phyloP scores from a whole-genome alignment of 768 basidiomycete genomes.

The Pulveroboletus sp. region DNA sequence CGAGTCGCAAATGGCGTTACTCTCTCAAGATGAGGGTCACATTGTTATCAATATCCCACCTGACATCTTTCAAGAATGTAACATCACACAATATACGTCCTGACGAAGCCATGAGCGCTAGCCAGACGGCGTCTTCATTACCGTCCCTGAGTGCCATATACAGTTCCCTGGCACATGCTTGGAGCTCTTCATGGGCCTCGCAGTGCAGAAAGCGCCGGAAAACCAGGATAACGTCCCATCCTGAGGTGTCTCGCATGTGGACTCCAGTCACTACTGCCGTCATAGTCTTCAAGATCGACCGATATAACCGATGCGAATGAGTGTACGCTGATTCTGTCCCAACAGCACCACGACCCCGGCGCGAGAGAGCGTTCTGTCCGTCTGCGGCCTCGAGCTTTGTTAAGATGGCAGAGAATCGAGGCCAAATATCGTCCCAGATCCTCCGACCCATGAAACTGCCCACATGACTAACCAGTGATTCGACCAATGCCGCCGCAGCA shows the following conservation, averaged over 20 bases:
- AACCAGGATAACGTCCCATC: slow-evolving; percentile 77
- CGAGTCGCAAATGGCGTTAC: slow-evolving; percentile 19
- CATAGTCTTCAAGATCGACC: slow-evolving; percentile 73
- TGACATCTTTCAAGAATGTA: slow-evolving; percentile 47
- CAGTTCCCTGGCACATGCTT: slow-evolving; percentile 56
- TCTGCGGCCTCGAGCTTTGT: slow-evolving; percentile 59
- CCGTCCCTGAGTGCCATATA: slow-evolving; percentile 54
- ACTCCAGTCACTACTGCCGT: slow-evolving; percentile 60
- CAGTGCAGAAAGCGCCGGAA: slow-evolving; percentile 74
- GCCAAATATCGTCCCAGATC: slow-evolving; percentile 94
- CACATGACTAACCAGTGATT: slow-evolving; percentile 59
- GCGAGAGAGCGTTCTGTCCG: slow-evolving; percentile 57
- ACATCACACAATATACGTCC: slow-evolving; percentile 39
- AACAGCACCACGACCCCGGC: slow-evolving; percentile 45
- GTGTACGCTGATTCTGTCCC: slow-evolving; percentile 73
- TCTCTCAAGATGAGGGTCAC: slow-evolving; percentile 25
- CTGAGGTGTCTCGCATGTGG: slow-evolving; percentile 59
- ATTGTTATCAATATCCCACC: slow-evolving; percentile 59
- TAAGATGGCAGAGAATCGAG: slow-evolving; percentile 64
- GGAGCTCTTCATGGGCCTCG: slow-evolving; percentile 69
- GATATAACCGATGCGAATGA: slow-evolving; percentile 74
- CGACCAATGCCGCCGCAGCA: slow-evolving; percentile 71
- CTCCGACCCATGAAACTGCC: slow-evolving; percentile 84
- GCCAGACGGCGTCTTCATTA: slow-evolving; percentile 84
- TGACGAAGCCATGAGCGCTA: slow-evolving; percentile 57